Evolutionary conservation across 1,139 yeast genomes (phyloP).

Genomic region (Kodamaea ohmeri): DNA sequence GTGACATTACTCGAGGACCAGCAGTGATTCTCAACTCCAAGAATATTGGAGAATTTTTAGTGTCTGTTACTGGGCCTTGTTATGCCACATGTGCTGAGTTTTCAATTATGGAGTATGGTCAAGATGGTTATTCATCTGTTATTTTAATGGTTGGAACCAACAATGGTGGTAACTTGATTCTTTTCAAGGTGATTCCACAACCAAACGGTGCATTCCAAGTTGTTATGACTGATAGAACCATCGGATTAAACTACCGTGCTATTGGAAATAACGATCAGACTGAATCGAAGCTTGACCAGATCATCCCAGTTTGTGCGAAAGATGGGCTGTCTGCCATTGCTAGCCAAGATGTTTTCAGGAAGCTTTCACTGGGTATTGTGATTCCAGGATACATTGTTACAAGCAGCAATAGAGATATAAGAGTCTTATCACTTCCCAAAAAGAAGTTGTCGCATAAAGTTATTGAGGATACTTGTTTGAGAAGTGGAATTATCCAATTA

Average conservation of each 20-base stretch:
- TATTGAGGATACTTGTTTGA: slow-evolving; percentile 60
- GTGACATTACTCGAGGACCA: slow-evolving; percentile 81
- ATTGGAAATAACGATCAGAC: slow-evolving; percentile 39
- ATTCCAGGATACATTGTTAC: slow-evolving; percentile 64
- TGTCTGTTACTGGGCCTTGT: slow-evolving; percentile 32
- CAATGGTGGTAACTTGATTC: slow-evolving; percentile 64
- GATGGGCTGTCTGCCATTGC: slow-evolving; percentile 69
- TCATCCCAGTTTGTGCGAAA: slow-evolving; percentile 57
- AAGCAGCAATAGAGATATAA: slow-evolving; percentile 58
- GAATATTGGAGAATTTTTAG: slow-evolving; percentile 41
- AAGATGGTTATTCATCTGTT: slow-evolving; percentile 67
- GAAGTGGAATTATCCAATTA: slow-evolving; percentile 35
- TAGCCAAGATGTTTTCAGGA: slow-evolving; percentile 53
- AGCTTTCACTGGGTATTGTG: slow-evolving; percentile 58
- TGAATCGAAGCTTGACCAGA: slow-evolving; percentile 45
- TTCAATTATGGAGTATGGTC: slow-evolving; percentile 65
- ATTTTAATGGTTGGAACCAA: slow-evolving; percentile 76
- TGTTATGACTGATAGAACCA: slow-evolving; percentile 49
- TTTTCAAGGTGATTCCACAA: slow-evolving; percentile 68
- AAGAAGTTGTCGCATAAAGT: slow-evolving; percentile 63
- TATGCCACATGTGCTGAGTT: slow-evolving; percentile 66
- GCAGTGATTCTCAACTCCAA: slow-evolving; percentile 62
- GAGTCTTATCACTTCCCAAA: slow-evolving; percentile 62
- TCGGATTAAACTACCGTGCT: slow-evolving; percentile 38
- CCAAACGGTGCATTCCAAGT: slow-evolving; percentile 67